Base-by-base conservation (phyloP, 1,284 basidiomycete genomes). In the Sanghuangporus baumii region DNA sequence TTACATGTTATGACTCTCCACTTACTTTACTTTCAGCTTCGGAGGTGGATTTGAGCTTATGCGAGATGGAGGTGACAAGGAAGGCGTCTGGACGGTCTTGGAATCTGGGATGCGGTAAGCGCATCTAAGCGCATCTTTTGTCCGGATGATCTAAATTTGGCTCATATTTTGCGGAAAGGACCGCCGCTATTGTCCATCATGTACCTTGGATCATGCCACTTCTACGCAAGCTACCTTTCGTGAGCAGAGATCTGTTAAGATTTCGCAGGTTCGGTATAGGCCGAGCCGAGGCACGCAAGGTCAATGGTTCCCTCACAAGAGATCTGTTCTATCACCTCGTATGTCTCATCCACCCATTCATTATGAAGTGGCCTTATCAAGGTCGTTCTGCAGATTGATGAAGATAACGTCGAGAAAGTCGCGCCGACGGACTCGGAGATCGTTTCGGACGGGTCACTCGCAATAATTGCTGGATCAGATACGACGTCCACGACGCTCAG, bases 281-380 rank as follows among this genome's bases (percentile, higher is more conserved):
- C 1, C 40, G 41, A 23, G 55, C 43, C 14, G 7, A 43, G 6
- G 36, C 20, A 18, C 47, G 62, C 8, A 59, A 59, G 31, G 38
- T n/a, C 26, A 52, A 70, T 61, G 75, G 74, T n/a, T 69, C 71
- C 9, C 57, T 68, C 11, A 68, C 46, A 40, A 74, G 73, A 58
- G 78, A 78, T 65, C 67, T 78, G 6, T 78, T 77, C 63, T 71
- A 75, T 58, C 70, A 79, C 52, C 60, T 79, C 65, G 77, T 79
- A 4, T 31, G 61, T 50, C 9, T 60, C 23, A 55, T 20, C 12
- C 20, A 18, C 51, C 34, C 40, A 31, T 31, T 31, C 26, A 31
- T 31, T 31, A 31, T 23, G 23, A 23, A 2, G 23, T 23, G 23
- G 23, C 23, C 23, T 23, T 23, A 18, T 20, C 34, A 6, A 20